phyloP scores from a whole-genome alignment of 1,139 yeast species.

The Blastobotrys aristatus region DNA sequence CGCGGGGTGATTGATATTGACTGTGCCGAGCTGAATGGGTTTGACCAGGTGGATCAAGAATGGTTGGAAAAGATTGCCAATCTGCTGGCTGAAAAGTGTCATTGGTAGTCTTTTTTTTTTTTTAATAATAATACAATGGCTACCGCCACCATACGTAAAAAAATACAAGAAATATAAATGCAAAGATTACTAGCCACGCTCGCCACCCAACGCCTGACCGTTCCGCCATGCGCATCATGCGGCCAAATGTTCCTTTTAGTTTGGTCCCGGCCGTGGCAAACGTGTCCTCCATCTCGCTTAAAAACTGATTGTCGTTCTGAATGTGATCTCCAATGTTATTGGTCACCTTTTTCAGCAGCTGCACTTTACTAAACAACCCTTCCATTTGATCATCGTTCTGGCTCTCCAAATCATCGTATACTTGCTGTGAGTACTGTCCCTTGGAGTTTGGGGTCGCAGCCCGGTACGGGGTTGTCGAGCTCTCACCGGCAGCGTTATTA shows the following conservation, averaged over 20 bases:
- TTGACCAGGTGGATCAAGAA: slow-evolving; percentile 55
- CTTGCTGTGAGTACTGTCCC: slow-evolving; percentile 41
- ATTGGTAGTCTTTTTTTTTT: slow-evolving; percentile 25
- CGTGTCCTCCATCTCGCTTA: slow-evolving; percentile 50
- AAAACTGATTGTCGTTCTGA: slow-evolving; percentile 60
- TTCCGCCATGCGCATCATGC: slow-evolving; percentile 79
- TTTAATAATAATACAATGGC: background rate
- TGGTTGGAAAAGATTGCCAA: slow-evolving; percentile 57
- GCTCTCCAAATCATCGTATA: slow-evolving; percentile 67
- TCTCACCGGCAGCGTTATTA: slow-evolving; percentile 11
- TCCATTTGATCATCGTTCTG: slow-evolving; percentile 78
- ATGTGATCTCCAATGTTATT: slow-evolving; percentile 80
- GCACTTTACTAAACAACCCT: slow-evolving; percentile 63
- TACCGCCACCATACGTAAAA: slow-evolving; percentile 68
- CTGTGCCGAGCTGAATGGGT: slow-evolving; percentile 60
- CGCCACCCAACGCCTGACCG: slow-evolving; percentile 76
- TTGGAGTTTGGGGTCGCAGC: slow-evolving; percentile 44
- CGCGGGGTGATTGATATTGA: slow-evolving; percentile 86
- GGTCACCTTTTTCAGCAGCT: slow-evolving; percentile 64
- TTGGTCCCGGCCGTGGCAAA: slow-evolving; percentile 45
- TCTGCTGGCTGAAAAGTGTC: slow-evolving; percentile 47
- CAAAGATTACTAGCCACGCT: slow-evolving; percentile 69
- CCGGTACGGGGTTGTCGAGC: slow-evolving; percentile 45
- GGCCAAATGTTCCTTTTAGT: slow-evolving; percentile 60
- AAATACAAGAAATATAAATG: slow-evolving; percentile 58